phyloP scores from a whole-genome alignment of 768 basidiomycete genomes.

The Phaeotremella fagi region DNA sequence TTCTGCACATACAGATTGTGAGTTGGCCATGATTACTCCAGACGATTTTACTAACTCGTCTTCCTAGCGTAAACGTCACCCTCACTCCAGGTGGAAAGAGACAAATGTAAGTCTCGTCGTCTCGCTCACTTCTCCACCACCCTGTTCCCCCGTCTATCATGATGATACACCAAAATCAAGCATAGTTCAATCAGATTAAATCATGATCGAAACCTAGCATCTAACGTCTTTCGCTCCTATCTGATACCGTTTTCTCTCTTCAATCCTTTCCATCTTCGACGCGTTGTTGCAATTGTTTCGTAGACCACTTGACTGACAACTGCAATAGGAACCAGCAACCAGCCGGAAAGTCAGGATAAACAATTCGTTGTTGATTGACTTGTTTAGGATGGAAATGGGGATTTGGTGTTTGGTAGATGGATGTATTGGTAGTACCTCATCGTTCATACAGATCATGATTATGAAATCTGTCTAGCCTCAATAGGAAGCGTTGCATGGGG shows the following conservation, averaged over 20 bases:
- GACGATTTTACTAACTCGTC: not conserved
- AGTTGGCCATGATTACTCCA: slow-evolving; percentile 7
- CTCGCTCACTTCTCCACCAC: slow-evolving; percentile 13
- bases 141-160: slow-evolving; percentile 9
- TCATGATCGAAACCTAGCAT: slow-evolving; percentile 76
- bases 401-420: not conserved
- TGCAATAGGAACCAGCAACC: slow-evolving; percentile 49
- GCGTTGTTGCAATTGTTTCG: not conserved
- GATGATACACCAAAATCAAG: slow-evolving; percentile 50
- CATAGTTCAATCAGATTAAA: slow-evolving; percentile 96
- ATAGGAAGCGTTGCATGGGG: too few relatives aligned
- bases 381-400: not conserved
- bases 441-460: not conserved
- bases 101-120: slow-evolving; percentile 88
- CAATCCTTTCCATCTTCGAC: not conserved
- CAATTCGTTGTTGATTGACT: slow-evolving; percentile 3
- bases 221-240: slow-evolving; percentile 99
- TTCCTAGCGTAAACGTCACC: slow-evolving; percentile 87
- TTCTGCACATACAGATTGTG: slow-evolving; percentile 7
- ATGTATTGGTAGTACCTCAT: slow-evolving; percentile 3
- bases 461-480: too few relatives aligned
- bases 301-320: slow-evolving; percentile 6
- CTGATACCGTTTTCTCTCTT: slow-evolving; percentile 55
- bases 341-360: slow-evolving; percentile 48
- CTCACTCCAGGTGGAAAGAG: slow-evolving; percentile 86